Base-by-base conservation (phyloP, 345 rosid species). In the Eutrema heterophyllum region DNA sequence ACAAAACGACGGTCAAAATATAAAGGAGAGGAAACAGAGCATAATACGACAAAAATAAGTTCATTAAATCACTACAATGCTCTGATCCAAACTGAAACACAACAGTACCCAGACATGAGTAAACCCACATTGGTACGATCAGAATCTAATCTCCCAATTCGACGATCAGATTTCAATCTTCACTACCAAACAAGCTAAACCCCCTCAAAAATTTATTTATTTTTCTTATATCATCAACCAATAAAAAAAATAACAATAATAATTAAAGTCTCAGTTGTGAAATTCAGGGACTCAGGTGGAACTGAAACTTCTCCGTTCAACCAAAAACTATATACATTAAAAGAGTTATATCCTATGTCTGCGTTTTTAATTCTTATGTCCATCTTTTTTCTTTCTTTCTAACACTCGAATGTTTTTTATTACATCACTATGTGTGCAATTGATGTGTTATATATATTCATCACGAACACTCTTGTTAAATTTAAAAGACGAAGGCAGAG, bases 31-130 rank as follows among this genome's bases (percentile, higher is more conserved):
- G 29, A 24, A 53, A 68, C 64, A 76, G 73, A 64, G 76, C 76
- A 70, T 70, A 77, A 70, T 70, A 77, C 71, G 76, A 77, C 80
- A 77, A 71, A 21, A 9, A 77, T 57, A 71, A 64, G 67, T 71
- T 77, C 80, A 77, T 71, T 77, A 77, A 77, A 77, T 77, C 72
- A 77, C 72, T 77, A 77, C 80, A 77, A 77, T 77, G 72, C 80
- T 77, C 80, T 77, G 80, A 64, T 77, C 80, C 76, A 77, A 71
- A 77, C 80, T 77, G 76, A 71, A 65, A 71, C 80, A 64, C 62
- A 65, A 77, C 80, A 76, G 80, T 76, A 55, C 64, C 32, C 80
- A 75, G 67, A 70, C 67, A 70, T 18, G 55, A 45, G 56, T 59
- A 32, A 52, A 56, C 75, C 60, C 76, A 70, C 80, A 63, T 70